Evolutionary conservation across 345 rosid genomes (phyloP).

Genomic region (Euphorbia lathyris): DNA sequence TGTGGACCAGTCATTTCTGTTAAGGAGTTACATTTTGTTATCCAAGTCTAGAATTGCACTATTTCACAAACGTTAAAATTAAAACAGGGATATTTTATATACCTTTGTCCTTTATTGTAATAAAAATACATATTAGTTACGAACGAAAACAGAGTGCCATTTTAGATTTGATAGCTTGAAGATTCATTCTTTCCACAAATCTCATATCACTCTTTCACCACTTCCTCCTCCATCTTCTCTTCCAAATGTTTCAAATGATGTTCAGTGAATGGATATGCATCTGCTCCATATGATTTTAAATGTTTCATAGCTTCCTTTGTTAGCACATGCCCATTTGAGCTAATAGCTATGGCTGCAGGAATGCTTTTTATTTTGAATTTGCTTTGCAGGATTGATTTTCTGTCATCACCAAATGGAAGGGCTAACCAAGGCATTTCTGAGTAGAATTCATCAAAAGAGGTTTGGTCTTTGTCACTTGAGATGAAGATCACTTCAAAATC

Average conservation of each 20-base stretch:
- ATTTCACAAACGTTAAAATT: too few species aligned
- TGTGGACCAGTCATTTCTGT: too few species aligned
- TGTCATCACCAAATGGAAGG: constrained; percentile 60
- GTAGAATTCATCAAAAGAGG: constrained; percentile 47
- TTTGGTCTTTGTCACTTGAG: constrained; percentile 56
- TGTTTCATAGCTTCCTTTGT: constrained; percentile 45
- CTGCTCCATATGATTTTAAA: constrained; percentile 40
- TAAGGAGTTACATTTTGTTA: too few species aligned
- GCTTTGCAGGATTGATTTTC: constrained; percentile 39
- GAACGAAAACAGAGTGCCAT: too few species aligned
- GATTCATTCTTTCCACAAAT: not conserved
- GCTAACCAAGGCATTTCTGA: constrained; percentile 73
- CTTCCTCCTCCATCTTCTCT: constrained; percentile 10
- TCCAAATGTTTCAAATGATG: constrained; percentile 47
- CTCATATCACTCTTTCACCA: constrained; percentile 15
- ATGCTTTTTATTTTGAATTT: constrained; percentile 56
- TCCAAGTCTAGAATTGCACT: too few species aligned
- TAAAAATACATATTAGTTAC: too few species aligned
- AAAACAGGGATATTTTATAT: too few species aligned
- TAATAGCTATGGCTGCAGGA: constrained; percentile 50
- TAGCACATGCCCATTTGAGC: constrained; percentile 48
- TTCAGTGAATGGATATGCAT: constrained; percentile 67
- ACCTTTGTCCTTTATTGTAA: too few species aligned
- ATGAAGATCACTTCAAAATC: constrained; percentile 53
- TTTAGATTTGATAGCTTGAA: too few species aligned